Evolutionary conservation across 208 protist species (phyloP), one percentile per base, ranked within the genome.

Genomic region (Balamuthia mandrillaris): DNA sequence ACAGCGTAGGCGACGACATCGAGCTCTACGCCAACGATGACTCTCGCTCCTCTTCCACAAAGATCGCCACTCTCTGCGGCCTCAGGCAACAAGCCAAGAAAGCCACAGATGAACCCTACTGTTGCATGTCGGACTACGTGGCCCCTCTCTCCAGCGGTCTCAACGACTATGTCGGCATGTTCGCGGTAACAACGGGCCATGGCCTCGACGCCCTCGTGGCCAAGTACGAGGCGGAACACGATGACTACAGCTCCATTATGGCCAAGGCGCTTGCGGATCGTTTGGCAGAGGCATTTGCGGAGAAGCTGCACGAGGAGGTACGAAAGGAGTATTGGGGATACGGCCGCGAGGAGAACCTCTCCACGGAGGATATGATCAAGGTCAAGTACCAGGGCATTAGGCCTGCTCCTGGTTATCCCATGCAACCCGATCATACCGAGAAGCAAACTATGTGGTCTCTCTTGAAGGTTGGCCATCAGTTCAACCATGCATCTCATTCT

Each of bases 341-440:
- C 79, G 89, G 91, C 56, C 81, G 85, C 61, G 87, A 95, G 45
- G 95, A 98, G 87, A 58, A 89, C 21, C 85, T 96, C 6, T 88
- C 87, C 42, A 86, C 91, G 27, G 93, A 94, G 14, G 96, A 98
- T 41, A 75, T 98, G 16, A 91, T 97, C 54, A 96, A 96, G 87
- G 90, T 98, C 74, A 93, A 96, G 88, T 98, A 98, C 86, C 92
- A 96, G 78, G 97, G 97, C 81, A 98, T 98, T 85, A 90, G 97
- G 2, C 97, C 97, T 9, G 97, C 97, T 12, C 96, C 96, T 0
- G 97, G 97, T 49, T 98, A 98, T 87, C 97, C 97, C 5, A 95
- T 92, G 14, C 96, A 98, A 92, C 97, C 97, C 1, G 97, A 98
- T 89, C 97, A 98, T 90, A 97, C 94, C 27, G 97, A 98, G 90